These are phyloP conservation scores for Saturnispora silvae DNA, from an alignment of 805 yeast species.

Conservation along the genomic window DNA sequence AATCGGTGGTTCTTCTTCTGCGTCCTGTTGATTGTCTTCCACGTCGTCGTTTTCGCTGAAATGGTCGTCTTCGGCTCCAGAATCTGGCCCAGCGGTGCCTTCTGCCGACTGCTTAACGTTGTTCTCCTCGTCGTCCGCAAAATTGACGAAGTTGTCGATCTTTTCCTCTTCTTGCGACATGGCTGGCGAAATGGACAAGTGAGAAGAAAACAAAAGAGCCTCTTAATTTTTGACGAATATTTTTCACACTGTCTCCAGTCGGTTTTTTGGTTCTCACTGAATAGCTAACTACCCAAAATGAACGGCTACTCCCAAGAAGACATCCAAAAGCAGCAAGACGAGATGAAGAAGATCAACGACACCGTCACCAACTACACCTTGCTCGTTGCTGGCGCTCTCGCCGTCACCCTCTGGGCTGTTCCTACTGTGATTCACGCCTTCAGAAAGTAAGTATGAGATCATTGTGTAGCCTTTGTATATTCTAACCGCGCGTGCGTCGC, in stretches of 20 bases:
- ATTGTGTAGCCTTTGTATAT: neutral
- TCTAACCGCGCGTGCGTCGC: neutral
- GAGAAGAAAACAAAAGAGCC: no score
- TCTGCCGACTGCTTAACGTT: slow-evolving; percentile 15
- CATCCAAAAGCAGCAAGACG: slow-evolving; percentile 42
- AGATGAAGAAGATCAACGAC: slow-evolving; percentile 58
- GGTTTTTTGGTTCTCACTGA: no score
- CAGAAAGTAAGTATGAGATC: slow-evolving; percentile 25
- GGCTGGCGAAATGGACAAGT: neutral
- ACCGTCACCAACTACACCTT: slow-evolving; percentile 50
- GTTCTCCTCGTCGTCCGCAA: slow-evolving; percentile 3
- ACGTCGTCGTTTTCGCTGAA: slow-evolving; percentile 2
- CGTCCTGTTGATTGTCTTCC: slow-evolving; percentile 2
- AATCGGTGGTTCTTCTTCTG: slow-evolving; percentile 4
- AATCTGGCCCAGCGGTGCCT: slow-evolving; percentile 2
- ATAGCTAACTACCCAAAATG: slow-evolving; percentile 12
- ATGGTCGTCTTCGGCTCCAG: neutral
- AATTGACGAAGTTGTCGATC: slow-evolving; percentile 5
- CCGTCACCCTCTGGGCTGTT: slow-evolving; percentile 50
- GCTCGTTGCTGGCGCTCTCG: slow-evolving; percentile 48
- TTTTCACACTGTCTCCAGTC: no score
- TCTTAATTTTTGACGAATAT: no score
- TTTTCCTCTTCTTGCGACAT: neutral
- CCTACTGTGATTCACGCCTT: slow-evolving; percentile 48
- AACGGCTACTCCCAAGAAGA: slow-evolving; percentile 25